These are phyloP conservation scores for Phyllosticta paracitricarpa DNA, from an alignment of 2,329 filamentous ascomycete genomes.

Conservation along the genomic window DNA sequence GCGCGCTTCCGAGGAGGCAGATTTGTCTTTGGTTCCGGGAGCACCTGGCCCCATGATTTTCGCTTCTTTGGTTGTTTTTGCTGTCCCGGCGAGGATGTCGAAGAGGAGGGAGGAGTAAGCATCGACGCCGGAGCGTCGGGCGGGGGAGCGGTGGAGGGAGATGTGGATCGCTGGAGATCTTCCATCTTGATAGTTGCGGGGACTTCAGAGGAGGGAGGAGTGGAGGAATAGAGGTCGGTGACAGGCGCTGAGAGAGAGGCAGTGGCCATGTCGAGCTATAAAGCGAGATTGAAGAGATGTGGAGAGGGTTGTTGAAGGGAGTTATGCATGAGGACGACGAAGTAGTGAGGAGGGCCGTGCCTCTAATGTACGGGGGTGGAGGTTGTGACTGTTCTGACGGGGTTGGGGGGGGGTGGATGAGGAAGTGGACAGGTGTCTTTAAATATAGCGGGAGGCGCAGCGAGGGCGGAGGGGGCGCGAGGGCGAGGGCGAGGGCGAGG, in stretches of 20 bases:
- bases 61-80: slow-evolving; percentile 74
- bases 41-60: slow-evolving; percentile 97
- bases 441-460: slow-evolving; percentile 3
- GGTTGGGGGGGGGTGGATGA: neutral
- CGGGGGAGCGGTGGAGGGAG: slow-evolving; percentile 13
- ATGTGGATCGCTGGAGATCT: slow-evolving; percentile 23
- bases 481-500: neutral
- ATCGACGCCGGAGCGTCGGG: slow-evolving; percentile 14
- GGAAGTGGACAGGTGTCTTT: slow-evolving; percentile 10
- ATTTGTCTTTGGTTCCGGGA: slow-evolving; percentile 93
- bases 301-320: neutral
- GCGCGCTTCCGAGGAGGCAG: slow-evolving; percentile 92
- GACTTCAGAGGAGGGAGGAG: neutral
- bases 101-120: neutral
- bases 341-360: slow-evolving; percentile 6
- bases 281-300: neutral
- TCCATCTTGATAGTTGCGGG: slow-evolving; percentile 31
- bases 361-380: slow-evolving; percentile 3
- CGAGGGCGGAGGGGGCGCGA: neutral
- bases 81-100: neutral
- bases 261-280: neutral
- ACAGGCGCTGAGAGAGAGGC: neutral
- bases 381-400: neutral
- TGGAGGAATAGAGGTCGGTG: slow-evolving; percentile 4
- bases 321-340: neutral